Evolutionary conservation across 2,329 filamentous ascomycete genomes (phyloP).

Genomic region (Nothomitra cinnamomea): DNA sequence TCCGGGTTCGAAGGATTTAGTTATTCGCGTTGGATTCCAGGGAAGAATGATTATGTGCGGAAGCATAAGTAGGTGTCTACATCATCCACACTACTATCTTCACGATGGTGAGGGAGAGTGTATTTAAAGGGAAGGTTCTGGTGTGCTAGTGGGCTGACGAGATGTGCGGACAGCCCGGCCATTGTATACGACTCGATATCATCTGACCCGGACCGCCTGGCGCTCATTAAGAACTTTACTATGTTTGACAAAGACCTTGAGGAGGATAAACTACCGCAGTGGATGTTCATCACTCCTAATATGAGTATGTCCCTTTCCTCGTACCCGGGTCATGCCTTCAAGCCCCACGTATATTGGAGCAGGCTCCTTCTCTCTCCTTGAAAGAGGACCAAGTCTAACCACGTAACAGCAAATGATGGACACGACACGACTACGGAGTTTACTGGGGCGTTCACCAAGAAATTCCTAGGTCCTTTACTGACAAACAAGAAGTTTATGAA

Average conservation of each 20-base stretch:
- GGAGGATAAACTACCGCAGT: constrained; percentile 49
- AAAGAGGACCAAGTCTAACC: neutral
- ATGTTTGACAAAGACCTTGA: constrained; percentile 51
- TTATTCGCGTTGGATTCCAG: neutral
- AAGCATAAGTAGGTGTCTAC: constrained; percentile 56
- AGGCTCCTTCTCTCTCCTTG: neutral
- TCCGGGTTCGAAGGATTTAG: constrained; percentile 54
- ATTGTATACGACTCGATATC: constrained; percentile 51
- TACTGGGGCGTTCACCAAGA: constrained; percentile 49
- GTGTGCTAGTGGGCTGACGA: neutral
- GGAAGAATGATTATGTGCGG: constrained; percentile 54
- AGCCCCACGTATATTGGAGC: too few species aligned
- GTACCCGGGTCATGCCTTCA: too few species aligned
- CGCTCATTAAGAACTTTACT: constrained; percentile 58
- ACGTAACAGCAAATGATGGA: constrained; percentile 42
- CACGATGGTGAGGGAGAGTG: too few species aligned
- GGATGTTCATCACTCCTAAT: constrained; percentile 54
- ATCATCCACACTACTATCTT: too few species aligned
- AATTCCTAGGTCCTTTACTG: constrained; percentile 54
- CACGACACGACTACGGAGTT: constrained; percentile 57
- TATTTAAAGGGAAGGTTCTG: too few species aligned
- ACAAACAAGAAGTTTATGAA: constrained; percentile 54
- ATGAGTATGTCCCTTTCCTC: constrained; percentile 26
- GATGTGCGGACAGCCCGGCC: constrained; percentile 21
- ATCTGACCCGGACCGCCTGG: constrained; percentile 38